Percentiles rank a stretch among this genome's conserved stretches.
Evolutionary conservation across 768 basidiomycete species (phyloP).

Genomic region (Leccinum longicurvipes): DNA sequence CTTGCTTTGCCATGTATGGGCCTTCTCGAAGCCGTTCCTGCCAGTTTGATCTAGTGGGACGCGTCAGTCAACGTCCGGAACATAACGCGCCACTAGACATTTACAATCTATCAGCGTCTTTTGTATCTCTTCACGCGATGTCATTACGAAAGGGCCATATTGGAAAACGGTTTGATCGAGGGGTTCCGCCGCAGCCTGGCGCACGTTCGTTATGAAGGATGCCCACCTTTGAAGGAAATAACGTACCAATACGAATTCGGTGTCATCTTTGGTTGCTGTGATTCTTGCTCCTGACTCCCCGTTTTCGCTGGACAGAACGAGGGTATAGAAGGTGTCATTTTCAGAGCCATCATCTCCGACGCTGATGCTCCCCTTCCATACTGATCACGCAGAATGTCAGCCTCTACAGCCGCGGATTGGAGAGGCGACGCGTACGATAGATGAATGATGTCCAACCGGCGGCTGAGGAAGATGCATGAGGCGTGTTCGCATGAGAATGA

Average conservation of each 20-base stretch:
- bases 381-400: constrained; percentile 15
- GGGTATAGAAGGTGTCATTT: constrained; percentile 67
- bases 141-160: constrained; percentile 88
- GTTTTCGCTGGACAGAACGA: constrained; percentile 66
- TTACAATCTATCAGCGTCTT: constrained; percentile 80
- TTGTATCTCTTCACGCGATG: constrained; percentile 72
- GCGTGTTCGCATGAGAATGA: background rate
- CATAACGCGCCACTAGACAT: constrained; percentile 14
- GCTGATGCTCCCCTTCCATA: constrained; percentile 51
- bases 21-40: constrained; percentile 88
- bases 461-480: constrained; percentile 39
- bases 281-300: constrained; percentile 69
- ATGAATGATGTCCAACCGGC: constrained; percentile 88
- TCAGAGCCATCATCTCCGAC: constrained; percentile 51
- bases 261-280: constrained; percentile 53
- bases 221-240: background rate
- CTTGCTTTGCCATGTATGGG: constrained; percentile 80
- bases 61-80: constrained; percentile 3
- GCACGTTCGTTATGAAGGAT: constrained; percentile 3
- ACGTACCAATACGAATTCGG: constrained; percentile 72
- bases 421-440: constrained; percentile 55
- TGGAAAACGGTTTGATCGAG: constrained; percentile 87
- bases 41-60: constrained; percentile 57
- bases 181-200: constrained; percentile 79
- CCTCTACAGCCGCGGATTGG: background rate